A percentile compares a stretch with the other conserved stretches of the same genome.
These are phyloP conservation scores for Gentiana dahurica DNA, from an alignment of 257 asterid genomes.

Conservation along the genomic window DNA sequence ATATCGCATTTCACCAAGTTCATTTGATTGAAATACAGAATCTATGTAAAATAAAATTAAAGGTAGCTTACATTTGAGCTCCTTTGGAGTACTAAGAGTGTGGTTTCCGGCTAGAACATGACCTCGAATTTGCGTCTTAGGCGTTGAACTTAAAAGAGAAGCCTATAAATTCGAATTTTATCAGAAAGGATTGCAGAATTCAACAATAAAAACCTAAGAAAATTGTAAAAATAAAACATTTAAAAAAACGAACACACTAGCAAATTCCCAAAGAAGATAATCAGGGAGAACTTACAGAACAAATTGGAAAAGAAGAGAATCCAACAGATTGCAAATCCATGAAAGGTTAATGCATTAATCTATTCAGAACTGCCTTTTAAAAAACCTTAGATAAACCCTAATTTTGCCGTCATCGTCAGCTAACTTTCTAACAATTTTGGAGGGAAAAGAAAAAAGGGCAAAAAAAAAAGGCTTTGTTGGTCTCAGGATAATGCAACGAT, in stretches of 20 bases:
- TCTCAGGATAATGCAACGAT: too few species aligned
- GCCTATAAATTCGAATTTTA: slow-evolving; percentile 20
- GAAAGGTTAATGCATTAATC: slow-evolving; percentile 3
- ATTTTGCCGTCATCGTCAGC: neutral
- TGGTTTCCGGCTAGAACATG: slow-evolving; percentile 12
- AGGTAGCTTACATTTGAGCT: slow-evolving; percentile 30
- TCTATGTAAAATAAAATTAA: neutral
- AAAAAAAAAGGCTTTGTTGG: too few species aligned
- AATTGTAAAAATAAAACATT: too few species aligned
- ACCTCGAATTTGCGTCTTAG: slow-evolving; percentile 15
- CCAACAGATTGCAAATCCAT: slow-evolving; percentile 45
- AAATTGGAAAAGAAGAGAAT: slow-evolving; percentile 24
- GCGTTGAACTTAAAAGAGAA: slow-evolving; percentile 8
- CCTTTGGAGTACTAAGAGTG: slow-evolving; percentile 22
- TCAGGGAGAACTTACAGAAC: slow-evolving; percentile 25
- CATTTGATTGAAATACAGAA: neutral
- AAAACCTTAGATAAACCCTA: slow-evolving; percentile 3
- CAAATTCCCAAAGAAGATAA: neutral
- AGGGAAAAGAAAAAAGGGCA: too few species aligned
- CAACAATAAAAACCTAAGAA: neutral
- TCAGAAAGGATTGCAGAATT: neutral
- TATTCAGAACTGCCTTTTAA: too few species aligned
- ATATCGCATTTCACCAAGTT: neutral
- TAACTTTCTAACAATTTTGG: too few species aligned
- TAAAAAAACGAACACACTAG: too few species aligned